Base-by-base conservation (phyloP, 495 filamentous ascomycete species). In the Entonaema liquescens region DNA sequence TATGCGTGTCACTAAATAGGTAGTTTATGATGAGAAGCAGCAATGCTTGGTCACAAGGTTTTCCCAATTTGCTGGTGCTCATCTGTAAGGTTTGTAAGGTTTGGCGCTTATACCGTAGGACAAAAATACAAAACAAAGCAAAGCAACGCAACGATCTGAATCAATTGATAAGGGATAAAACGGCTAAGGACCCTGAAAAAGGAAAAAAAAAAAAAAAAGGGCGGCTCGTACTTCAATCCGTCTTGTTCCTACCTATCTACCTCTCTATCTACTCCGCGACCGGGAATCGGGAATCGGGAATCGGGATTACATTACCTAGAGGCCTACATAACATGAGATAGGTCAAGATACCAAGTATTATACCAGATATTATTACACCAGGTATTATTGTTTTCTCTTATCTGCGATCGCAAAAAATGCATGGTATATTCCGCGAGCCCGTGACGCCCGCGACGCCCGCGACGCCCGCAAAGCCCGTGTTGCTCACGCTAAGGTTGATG, bases 191-290 rank as follows among this genome's bases (percentile, higher is more conserved):
- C 29, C 53, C 53, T 35, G 29, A 35, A 55, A 33, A 56, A 31
- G 23, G 69, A 62, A 73, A 68, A 33, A 56, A 31, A 50, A 73
- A 33, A 56, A 31, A 50, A 73, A 62, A 73, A 68, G 50, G 60
- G 58, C 58, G 67, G 66, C 62, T 67, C 47, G 50, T 35, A 62
- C 21, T 40, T 12, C 19, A 12, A 26, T 49, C 59, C 62, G 60
- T 70, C 21, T 63, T 66, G 17, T 67, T 55, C 65, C 67, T 73
- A n/a, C n/a, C n/a, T n/a, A n/a, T n/a, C n/a, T n/a, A n/a, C n/a
- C n/a, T n/a, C n/a, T n/a, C n/a, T n/a, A 67, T 70, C 71, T 63
- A n/a, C 62, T 67, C 65, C 65, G 67, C 28, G 17, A 73, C 58
- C 71, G 71, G 71, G 26, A 49, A 12, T 9, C 42, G 9, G 12